Base-by-base conservation (phyloP, 129 eudicot species). In the Arctium lappa region DNA sequence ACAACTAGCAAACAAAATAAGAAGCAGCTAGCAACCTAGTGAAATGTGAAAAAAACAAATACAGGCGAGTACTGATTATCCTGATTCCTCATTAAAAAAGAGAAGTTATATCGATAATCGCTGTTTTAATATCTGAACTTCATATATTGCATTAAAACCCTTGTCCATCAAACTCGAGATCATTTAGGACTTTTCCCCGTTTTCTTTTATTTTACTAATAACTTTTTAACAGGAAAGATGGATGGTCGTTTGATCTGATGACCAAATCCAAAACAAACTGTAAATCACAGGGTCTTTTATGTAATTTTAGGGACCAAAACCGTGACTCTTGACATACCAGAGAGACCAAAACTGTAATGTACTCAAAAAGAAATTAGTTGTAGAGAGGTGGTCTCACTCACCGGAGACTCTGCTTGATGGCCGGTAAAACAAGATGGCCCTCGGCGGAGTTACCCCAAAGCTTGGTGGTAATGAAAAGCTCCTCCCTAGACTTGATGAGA, bases 381-480 rank as follows among this genome's bases (percentile, higher is more conserved):
- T 2, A 33, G 36, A 33, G 36, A 33, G 36, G 36, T 33, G 27
- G 27, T 22, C 36, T 27, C 0, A 0, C 76, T 66, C 48, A 79
- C 87, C 46, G 18, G 44, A 85, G 87, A 80, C 84, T 85, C 39
- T 65, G 30, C 9, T 80, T 80, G 16, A 85, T 68, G 36, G 87
- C 88, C 6, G 89, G 88, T 5, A 89, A 76, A 5, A 91, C 80
- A 73, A 79, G 81, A n/a, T 81, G 84, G 36, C 79, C 56, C 11
- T 88, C 82, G 8, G 90, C 74, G 40, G 76, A 72, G 75, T 72
- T 68, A 66, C 90, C 78, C 88, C 90, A 78, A 16, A 87, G 63
- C 79, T 83, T 87, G 60, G 89, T 79, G 11, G 89, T 87, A 73
- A 87, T 46, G 40, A 83, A 87, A 76, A 87, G 50, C 31, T 87